Evolutionary conservation across 805 yeast species (phyloP), one percentile per base, ranked within the genome.

Genomic region (Suhomyces sp.): DNA sequence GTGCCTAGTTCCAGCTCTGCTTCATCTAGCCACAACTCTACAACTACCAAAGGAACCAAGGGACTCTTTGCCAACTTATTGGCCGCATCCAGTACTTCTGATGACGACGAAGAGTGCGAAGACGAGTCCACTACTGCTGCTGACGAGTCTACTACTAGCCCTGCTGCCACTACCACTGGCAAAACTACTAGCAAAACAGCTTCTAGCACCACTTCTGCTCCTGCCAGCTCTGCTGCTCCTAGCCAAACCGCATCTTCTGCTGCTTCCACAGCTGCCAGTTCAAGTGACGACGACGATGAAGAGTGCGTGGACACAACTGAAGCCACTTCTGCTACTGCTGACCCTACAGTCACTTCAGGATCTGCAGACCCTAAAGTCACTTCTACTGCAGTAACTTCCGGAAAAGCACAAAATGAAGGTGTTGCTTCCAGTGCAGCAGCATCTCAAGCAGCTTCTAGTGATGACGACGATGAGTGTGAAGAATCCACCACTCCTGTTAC

Each of bases 251-350:
- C 38, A 33, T 42, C 45, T 47, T 19, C 46, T 19, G 41, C 57
- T 10, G 45, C 52, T n/a, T 44, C 33, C 3, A 29, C 33, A 12
- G 33, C 33, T 29, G 10, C 33, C 33, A 6, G 12, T n/a, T 49
- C 47, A 26, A 55, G 42, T 31, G 61, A 57, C 41, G 63, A 57
- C 41, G 63, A 59, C 24, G 66, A 62, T 33, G 58, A 50, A 17
- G 61, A 60, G 44, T 35, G 38, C n/a, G 56, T 60, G 46, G 56
- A 27, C 24, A 8, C 41, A 12, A 33, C 48, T 8, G 48, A 5
- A 12, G 26, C 15, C 8, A 23, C 48, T 33, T 9, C 27, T 0
- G 27, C 22, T 7, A n/a, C 49, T 35, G 8, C 35, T 12, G n/a
- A 33, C 33, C 46, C 50, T 27, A 9, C 48, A 6, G 26, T 36